Evolutionary conservation across 2,329 filamentous ascomycete species (phyloP).

Genomic region (Mycocentrospora acerina): DNA sequence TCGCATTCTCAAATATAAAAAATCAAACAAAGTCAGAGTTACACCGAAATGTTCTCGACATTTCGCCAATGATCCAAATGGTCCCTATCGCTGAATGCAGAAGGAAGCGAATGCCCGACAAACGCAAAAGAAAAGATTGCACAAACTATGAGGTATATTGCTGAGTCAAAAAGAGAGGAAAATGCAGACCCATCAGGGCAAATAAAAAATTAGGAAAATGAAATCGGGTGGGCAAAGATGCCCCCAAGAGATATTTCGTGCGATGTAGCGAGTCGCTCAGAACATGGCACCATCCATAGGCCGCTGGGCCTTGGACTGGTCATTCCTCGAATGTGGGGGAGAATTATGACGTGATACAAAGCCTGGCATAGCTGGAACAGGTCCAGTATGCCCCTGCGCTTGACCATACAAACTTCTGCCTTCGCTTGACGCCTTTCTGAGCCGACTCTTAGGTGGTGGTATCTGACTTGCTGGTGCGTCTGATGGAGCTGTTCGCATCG

Average conservation of each 20-base stretch:
- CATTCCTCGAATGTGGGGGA: constrained; percentile 31
- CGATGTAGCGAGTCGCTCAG: constrained; percentile 8
- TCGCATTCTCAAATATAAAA: constrained; percentile 19
- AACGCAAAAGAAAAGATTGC: constrained; percentile 10
- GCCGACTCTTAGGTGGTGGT: constrained; percentile 38
- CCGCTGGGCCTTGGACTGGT: constrained; percentile 21
- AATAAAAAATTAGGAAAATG: constrained; percentile 6
- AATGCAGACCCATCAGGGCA: constrained; percentile 15
- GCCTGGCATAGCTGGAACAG: constrained; percentile 33
- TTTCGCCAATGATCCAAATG: not conserved
- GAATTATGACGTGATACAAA: constrained; percentile 32
- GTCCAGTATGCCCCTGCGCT: constrained; percentile 31
- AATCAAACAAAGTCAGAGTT: too few relatives aligned
- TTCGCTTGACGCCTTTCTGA: constrained; percentile 55
- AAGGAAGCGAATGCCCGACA: constrained; percentile 9
- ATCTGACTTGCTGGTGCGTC: constrained; percentile 45
- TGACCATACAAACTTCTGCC: constrained; percentile 50
- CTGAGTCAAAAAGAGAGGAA: constrained; percentile 15
- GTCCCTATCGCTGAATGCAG: constrained; percentile 19
- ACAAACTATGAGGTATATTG: constrained; percentile 37
- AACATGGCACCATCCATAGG: constrained; percentile 42
- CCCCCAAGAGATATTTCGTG: too few relatives aligned
- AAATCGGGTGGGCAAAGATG: too few relatives aligned
- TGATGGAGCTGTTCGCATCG: constrained; percentile 47
- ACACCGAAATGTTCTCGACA: constrained; percentile 2